Conservation (phyloP, 192 early-diverging fungal genomes). For the Chytriomyces sp. region DNA sequence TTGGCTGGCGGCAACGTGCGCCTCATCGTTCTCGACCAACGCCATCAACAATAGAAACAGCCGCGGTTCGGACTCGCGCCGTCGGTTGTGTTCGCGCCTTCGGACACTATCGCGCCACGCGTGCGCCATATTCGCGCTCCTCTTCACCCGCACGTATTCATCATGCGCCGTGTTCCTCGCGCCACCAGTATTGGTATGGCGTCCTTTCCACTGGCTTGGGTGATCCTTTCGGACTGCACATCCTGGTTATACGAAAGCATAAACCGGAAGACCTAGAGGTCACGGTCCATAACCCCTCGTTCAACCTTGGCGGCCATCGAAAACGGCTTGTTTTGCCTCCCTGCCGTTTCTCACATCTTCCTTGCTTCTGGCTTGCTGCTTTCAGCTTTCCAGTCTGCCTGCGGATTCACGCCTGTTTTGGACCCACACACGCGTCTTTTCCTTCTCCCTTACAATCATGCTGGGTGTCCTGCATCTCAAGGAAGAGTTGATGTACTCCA, state of each 20-base stretch:
- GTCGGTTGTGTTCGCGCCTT: background rate
- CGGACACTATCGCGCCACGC: background rate
- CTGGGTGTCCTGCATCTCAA: slow-evolving; percentile 3
- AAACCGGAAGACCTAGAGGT: slow-evolving; percentile 14
- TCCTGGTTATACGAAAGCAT: background rate
- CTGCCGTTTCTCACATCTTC: slow-evolving; percentile 4
- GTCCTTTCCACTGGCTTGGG: too few relatives aligned
- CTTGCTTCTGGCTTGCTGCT: background rate
- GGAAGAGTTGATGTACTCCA: slow-evolving; percentile 23
- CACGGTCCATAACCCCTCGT: slow-evolving; percentile 3
- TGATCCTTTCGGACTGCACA: too few relatives aligned
- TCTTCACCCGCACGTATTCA: too few relatives aligned
- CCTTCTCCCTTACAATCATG: slow-evolving; percentile 2
- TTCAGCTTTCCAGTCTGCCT: background rate
- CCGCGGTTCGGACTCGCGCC: background rate
- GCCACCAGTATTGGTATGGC: too few relatives aligned
- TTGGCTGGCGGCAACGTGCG: background rate
- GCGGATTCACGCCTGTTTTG: too few relatives aligned
- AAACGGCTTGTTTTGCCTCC: slow-evolving; percentile 22
- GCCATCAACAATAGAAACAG: background rate
- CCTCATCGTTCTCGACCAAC: background rate
- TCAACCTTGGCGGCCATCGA: slow-evolving; percentile 15
- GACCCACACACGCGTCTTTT: slow-evolving; percentile 18
- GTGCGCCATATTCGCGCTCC: background rate
- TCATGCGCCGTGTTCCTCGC: too few relatives aligned